Conservation (phyloP, 2,329 filamentous ascomycete genomes). For the Triangularia verruculosa region DNA sequence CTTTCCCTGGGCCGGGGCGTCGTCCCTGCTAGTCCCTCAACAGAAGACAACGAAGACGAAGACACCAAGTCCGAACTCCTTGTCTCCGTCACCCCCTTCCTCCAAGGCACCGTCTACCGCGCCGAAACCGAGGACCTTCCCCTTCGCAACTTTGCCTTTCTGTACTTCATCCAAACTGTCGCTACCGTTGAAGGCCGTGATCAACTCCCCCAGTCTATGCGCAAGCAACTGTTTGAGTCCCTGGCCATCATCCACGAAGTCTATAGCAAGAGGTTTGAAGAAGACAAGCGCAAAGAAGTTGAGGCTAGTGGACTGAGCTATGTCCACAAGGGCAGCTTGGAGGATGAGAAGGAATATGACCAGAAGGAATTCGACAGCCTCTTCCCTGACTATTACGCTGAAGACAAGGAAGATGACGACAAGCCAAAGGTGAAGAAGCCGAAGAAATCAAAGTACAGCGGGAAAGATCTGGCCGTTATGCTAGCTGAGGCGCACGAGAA, state of each 20-base stretch:
- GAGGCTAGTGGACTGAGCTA: conserved; percentile 75
- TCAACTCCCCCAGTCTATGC: conserved; percentile 40
- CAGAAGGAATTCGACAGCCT: conserved; percentile 73
- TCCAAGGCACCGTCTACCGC: conserved; percentile 45
- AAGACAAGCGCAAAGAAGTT: conserved; percentile 68
- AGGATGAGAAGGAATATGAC: conserved; percentile 72
- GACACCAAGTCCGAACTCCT: conserved; percentile 34
- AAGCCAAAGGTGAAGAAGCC: conserved; percentile 33
- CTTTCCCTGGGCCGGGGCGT: conserved; percentile 58
- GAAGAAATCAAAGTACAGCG: conserved; percentile 35
- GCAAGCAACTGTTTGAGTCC: conserved; percentile 59
- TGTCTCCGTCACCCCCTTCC: conserved; percentile 51
- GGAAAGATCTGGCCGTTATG: conserved; percentile 56
- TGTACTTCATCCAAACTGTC: conserved; percentile 46
- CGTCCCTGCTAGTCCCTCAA: conserved; percentile 38
- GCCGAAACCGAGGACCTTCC: conserved; percentile 25
- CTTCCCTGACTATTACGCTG: conserved; percentile 73
- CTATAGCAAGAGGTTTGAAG: conserved; percentile 74
- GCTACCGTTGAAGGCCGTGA: conserved; percentile 48
- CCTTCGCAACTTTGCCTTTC: conserved; percentile 45
- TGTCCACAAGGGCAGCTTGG: conserved; percentile 73
- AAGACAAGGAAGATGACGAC: conserved; percentile 38
- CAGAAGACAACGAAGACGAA: conserved; percentile 11
- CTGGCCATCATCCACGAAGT: conserved; percentile 73
- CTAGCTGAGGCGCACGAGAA: conserved; percentile 59